Base-by-base conservation (phyloP, 2,329 filamentous ascomycete genomes). In the Aphanocladium album region DNA sequence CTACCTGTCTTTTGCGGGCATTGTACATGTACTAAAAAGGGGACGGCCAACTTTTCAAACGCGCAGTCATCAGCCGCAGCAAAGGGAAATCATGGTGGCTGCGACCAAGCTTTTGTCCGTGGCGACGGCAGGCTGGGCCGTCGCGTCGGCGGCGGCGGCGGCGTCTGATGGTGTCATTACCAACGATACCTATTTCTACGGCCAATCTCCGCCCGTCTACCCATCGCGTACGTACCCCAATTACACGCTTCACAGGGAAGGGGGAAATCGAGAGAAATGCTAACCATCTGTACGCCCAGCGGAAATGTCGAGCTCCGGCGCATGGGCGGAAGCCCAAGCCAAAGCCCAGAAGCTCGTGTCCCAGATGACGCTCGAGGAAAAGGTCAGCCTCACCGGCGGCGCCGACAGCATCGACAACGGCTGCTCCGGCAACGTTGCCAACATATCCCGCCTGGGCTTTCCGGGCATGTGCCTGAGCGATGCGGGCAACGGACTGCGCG, bases 311-410 rank as follows among this genome's bases (percentile, higher is more conserved):
- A 88, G 88, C 17, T 74, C 80, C 5, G 88, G 86, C 11, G 76
- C 83, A 45, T 95, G 91, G 91, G 79, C 79, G 3, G 78, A 81
- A 17, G 86, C 90, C 5, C 87, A 89, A 66, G 72, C 76, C 21
- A 89, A 87, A 69, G 90, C 91, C 0, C 79, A 80, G 61, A 79
- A 79, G 1, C 85, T 95, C 66, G 89, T 96, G 14, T 81, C 79
- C 16, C 80, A 88, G 67, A 80, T 95, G 76, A 93, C 89, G 1
- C 75, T 93, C 52, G 79, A 86, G 19, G 90, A 96, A 72, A 95
- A 93, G 75, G 86, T 93, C 69, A 88, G 86, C 67, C 73, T 95
- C 61, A 93, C 89, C 0, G 89, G 88, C 1, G 90, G 90, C 64
- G 80, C 84, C 41, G 1, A 2, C 4, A 80, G 82, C 67, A 85